Evolutionary conservation across 257 asterid species (phyloP), one percentile per base, ranked within the genome.

Genomic region (Solanum verrucosum): DNA sequence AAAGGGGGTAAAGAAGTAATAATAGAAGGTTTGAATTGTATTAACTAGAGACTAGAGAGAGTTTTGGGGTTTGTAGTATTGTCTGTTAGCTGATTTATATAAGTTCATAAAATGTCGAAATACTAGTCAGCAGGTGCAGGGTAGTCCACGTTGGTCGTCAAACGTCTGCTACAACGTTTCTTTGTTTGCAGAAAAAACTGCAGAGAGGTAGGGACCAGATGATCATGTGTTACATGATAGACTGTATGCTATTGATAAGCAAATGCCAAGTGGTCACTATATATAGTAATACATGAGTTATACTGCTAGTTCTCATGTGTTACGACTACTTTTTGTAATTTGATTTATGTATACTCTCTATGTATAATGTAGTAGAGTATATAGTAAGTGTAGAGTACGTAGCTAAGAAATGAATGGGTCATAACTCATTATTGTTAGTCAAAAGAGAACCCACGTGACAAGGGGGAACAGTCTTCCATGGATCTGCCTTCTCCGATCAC

Each of bases 401-500:
- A 10, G 16, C 83, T 74, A 73, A 5, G 52, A 4, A n/a, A 68
- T 33, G n/a, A 31, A 74, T 33, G n/a, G 52, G 86, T 35, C 75
- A 18, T 7, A 21, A 52, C 10, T 52, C 27, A 92, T 63, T 23
- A 63, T 63, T 88, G 93, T 95, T 91, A 92, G 98, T 96, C 98
- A 95, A 96, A 95, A 93, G 96, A 93, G 98, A 92, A 89, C 89
- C 95, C 98, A 95, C 98, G 98, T 96, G 98, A 96, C 93, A 88
- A 90, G 89, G 84, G 93, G 98, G 98, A 93, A 92, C 98, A 96
- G 98, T 95, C 98, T 95, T 94, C 98, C 95, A 96, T 93, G 95
- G 98, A 96, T 96, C 96, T 96, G 97, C 93, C 93, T 89, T 96
- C 98, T 81, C 95, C 98, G 96, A 96, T 96, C 98, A 95, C 98